Conservation (phyloP, 768 basidiomycete genomes). For the Hygrophoropsis aurantiaca region DNA sequence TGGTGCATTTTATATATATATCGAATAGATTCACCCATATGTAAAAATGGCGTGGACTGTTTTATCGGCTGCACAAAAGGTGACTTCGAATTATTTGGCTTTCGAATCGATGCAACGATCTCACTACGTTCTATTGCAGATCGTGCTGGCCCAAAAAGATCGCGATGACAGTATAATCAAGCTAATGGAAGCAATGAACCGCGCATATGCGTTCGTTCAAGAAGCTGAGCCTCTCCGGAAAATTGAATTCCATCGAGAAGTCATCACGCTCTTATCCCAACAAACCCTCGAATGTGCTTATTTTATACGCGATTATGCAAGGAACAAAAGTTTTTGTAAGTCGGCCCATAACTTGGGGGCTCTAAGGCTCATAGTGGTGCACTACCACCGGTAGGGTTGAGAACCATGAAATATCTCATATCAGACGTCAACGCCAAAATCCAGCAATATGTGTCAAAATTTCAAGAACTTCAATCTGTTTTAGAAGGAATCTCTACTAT, state of each 20-base stretch:
- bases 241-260: conserved; percentile 6
- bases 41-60: conserved; percentile 8
- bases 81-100: too few relatives aligned
- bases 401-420: background rate
- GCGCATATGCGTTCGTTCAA: conserved; percentile 7
- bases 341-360: background rate
- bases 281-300: conserved; percentile 30
- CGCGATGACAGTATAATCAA: conserved; percentile 2
- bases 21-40: conserved; percentile 12
- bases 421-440: background rate
- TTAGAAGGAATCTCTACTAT: background rate
- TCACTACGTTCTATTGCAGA: background rate
- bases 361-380: background rate
- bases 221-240: conserved; percentile 4
- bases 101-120: too few relatives aligned
- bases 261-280: conserved; percentile 10
- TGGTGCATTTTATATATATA: too few relatives aligned
- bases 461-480: background rate
- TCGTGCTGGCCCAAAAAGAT: conserved; percentile 1
- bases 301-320: conserved; percentile 27
- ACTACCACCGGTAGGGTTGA: background rate
- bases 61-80: conserved; percentile 4
- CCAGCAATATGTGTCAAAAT: background rate
- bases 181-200: conserved; percentile 6
- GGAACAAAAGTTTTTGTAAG: conserved; percentile 18